phyloP scores from a whole-genome alignment of 2,329 filamentous ascomycete species.

The Cladosporium sphaerospermum region DNA sequence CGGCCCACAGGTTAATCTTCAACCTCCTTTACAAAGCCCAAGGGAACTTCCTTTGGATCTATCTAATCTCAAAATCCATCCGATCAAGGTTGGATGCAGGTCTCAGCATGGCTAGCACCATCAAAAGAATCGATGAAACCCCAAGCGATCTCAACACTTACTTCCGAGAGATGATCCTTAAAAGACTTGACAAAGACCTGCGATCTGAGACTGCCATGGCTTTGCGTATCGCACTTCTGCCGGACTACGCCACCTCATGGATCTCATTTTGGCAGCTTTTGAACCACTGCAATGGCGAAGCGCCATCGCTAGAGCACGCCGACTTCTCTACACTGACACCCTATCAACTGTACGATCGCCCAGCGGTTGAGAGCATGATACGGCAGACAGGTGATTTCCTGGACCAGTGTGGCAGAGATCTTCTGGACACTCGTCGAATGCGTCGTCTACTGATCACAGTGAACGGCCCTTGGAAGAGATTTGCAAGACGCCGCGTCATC shows the following conservation, averaged over 20 bases:
- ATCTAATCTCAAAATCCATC: neutral
- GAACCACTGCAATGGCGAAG: neutral
- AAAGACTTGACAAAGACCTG: neutral
- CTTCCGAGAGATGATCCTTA: neutral
- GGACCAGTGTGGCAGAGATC: neutral
- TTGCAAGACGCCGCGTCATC: neutral
- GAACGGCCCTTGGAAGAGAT: neutral
- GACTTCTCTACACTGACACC: neutral
- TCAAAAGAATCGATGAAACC: neutral
- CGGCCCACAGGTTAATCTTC: neutral
- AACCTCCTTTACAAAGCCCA: neutral
- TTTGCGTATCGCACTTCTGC: neutral
- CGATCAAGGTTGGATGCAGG: neutral
- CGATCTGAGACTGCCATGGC: neutral
- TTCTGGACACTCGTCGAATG: neutral
- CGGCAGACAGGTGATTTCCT: neutral
- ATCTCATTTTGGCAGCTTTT: neutral
- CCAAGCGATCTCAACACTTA: neutral
- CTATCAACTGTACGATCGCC: neutral
- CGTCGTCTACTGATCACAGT: no score
- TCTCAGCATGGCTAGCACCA: neutral
- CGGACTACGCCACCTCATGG: neutral
- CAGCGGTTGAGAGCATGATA: neutral
- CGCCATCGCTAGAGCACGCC: neutral
- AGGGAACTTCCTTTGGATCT: neutral